phyloP scores from a whole-genome alignment of 495 filamentous ascomycete species.

The Penicillium coprophilum region DNA sequence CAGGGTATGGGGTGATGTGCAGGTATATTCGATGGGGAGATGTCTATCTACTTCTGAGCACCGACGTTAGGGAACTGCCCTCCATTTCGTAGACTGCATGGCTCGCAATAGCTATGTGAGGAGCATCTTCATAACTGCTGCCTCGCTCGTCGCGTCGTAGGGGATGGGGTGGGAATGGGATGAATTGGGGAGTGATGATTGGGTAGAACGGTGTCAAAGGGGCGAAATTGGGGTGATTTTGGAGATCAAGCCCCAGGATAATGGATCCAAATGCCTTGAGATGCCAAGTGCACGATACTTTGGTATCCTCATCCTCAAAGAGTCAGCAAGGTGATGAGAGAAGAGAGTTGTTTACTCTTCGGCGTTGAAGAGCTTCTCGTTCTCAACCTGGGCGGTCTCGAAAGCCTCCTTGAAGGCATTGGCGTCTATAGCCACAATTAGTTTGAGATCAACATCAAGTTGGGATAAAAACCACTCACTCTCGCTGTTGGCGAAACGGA shows the following conservation, averaged over 20 bases:
- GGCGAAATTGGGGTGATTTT: conserved; percentile 20
- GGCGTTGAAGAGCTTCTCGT: conserved; percentile 72
- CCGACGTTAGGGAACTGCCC: conserved; percentile 25
- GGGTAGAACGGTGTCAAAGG: conserved; percentile 17
- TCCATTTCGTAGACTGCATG: conserved; percentile 33
- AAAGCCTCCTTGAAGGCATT: conserved; percentile 98
- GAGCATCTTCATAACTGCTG: conserved; percentile 37
- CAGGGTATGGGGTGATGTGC: conserved; percentile 24
- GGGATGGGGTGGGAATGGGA: conserved; percentile 17
- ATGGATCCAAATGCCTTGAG: conserved; percentile 11
- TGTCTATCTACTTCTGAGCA: conserved; percentile 47
- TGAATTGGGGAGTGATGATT: conserved; percentile 13
- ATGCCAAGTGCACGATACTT: conserved; percentile 12
- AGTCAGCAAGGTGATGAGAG: conserved; percentile 1
- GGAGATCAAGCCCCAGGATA: conserved; percentile 22
- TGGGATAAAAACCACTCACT: conserved; percentile 60
- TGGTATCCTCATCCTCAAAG: conserved; percentile 7
- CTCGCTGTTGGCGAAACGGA: conserved; percentile 96
- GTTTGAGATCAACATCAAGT: neutral
- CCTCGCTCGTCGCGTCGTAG: conserved; percentile 28
- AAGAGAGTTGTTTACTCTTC: conserved; percentile 39
- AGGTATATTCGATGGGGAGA: conserved; percentile 42
- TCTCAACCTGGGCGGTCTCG: conserved; percentile 96
- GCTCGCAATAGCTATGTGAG: conserved; percentile 30
- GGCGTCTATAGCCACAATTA: conserved; percentile 63